Evolutionary conservation across 2,329 filamentous ascomycete genomes (phyloP).

Genomic region (Zymoseptoria passerinii): DNA sequence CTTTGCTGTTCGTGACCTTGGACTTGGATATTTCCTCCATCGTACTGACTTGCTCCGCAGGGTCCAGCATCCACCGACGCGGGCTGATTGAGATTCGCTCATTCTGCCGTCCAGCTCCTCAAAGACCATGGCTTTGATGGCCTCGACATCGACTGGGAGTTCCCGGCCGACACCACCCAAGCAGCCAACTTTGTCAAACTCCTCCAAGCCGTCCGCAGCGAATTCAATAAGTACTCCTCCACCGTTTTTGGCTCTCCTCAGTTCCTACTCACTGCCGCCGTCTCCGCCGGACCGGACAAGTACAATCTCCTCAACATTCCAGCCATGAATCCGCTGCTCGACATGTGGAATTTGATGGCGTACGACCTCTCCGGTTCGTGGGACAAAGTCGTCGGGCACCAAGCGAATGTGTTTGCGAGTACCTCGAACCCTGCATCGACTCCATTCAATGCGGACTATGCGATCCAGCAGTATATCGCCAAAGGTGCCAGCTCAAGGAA

Average conservation of each 20-base stretch:
- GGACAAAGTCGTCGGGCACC: slow-evolving; percentile 54
- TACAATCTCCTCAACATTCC: slow-evolving; percentile 33
- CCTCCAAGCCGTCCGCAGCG: slow-evolving; percentile 25
- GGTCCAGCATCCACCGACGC: slow-evolving; percentile 53
- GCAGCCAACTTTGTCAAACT: slow-evolving; percentile 30
- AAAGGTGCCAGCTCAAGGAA: slow-evolving; percentile 54
- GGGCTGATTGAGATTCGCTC: slow-evolving; percentile 58
- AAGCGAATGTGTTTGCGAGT: slow-evolving; percentile 65
- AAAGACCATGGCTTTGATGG: slow-evolving; percentile 61
- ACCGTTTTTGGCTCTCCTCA: slow-evolving; percentile 23
- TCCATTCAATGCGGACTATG: slow-evolving; percentile 65
- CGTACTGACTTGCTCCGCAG: no score
- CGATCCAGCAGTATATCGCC: slow-evolving; percentile 61
- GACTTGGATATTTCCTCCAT: no score
- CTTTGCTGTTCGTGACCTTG: slow-evolving; percentile 44
- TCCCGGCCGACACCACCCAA: slow-evolving; percentile 32
- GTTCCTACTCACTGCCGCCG: slow-evolving; percentile 37
- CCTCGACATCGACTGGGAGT: slow-evolving; percentile 42
- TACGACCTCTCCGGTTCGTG: slow-evolving; percentile 55
- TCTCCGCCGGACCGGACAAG: slow-evolving; percentile 35
- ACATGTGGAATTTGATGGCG: slow-evolving; percentile 43
- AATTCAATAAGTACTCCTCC: slow-evolving; percentile 31
- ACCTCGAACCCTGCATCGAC: slow-evolving; percentile 52
- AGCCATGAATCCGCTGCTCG: slow-evolving; percentile 32
- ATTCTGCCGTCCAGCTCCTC: slow-evolving; percentile 63